phyloP scores from a whole-genome alignment of 352 stramenopile species.

The Hyaloperonospora brassicae region DNA sequence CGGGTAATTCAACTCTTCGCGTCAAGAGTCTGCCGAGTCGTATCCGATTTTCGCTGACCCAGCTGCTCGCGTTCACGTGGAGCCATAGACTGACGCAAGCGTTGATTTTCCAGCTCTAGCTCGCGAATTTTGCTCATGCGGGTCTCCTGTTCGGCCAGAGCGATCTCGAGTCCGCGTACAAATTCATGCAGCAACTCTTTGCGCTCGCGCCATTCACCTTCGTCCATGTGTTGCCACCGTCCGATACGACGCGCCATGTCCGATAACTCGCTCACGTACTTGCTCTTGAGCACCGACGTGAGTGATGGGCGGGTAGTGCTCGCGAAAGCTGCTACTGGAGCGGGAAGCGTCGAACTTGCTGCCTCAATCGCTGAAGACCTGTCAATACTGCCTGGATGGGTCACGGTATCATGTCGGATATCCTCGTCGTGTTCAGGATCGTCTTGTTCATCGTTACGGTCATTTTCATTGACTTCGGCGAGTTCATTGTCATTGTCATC shows the following conservation, averaged over 20 bases:
- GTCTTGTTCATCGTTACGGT: conserved; percentile 33
- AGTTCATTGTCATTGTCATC: conserved; percentile 28
- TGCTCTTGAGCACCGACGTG: conserved; percentile 52
- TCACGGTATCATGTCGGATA: conserved; percentile 7
- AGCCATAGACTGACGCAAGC: conserved; percentile 39
- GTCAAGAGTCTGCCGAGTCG: conserved; percentile 3
- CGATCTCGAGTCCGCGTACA: conserved; percentile 62
- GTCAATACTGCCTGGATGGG: conserved; percentile 7
- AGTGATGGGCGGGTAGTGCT: conserved; percentile 31
- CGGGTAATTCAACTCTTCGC: conserved; percentile 1
- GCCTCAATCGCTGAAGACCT: conserved; percentile 4
- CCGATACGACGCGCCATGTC: conserved; percentile 37
- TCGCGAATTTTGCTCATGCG: conserved; percentile 66
- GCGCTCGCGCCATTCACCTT: conserved; percentile 30
- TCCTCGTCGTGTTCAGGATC: conserved; percentile 38
- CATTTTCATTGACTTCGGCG: conserved; percentile 26
- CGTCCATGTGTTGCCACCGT: conserved; percentile 29
- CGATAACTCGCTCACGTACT: conserved; percentile 45
- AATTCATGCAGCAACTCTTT: conserved; percentile 61
- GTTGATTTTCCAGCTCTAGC: conserved; percentile 56
- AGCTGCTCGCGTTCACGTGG: conserved; percentile 34
- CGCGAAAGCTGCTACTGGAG: conserved; percentile 4
- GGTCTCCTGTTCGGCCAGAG: conserved; percentile 62
- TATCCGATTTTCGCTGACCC: conserved; percentile 16
- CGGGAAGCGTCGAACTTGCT: conserved; percentile 8